These are phyloP conservation scores for Nitzschia palea DNA, from an alignment of 108 stramenopile genomes.

Conservation along the genomic window DNA sequence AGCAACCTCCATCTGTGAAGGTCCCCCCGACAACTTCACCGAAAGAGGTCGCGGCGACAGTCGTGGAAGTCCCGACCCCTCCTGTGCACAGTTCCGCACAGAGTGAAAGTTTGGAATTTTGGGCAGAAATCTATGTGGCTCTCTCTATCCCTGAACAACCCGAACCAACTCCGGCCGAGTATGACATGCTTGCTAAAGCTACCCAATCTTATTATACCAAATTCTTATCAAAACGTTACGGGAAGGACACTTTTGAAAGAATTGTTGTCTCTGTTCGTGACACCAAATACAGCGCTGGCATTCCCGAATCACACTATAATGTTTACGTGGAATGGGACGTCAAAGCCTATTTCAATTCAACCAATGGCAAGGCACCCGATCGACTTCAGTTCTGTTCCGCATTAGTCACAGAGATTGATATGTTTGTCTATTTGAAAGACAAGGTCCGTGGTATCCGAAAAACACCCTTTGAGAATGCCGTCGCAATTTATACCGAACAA, in stretches of 20 bases:
- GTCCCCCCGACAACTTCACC: too few species aligned
- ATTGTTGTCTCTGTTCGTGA: background rate
- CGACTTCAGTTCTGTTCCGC: background rate
- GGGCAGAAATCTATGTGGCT: too few species aligned
- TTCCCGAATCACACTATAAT: conserved; percentile 11
- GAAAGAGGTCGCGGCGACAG: too few species aligned
- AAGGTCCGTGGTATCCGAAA: background rate
- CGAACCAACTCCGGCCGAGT: background rate
- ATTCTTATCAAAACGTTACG: background rate
- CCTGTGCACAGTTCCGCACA: too few species aligned
- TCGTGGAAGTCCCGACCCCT: too few species aligned
- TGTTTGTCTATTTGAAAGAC: conserved; percentile 9
- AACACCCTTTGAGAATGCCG: conserved; percentile 13
- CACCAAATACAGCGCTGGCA: conserved; percentile 7
- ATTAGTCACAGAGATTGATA: conserved; percentile 1
- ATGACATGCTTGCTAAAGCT: background rate
- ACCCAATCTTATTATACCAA: conserved; percentile 1
- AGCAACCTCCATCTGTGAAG: too few species aligned
- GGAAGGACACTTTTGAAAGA: conserved; percentile 5
- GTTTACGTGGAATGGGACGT: conserved; percentile 15
- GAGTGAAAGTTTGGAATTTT: too few species aligned
- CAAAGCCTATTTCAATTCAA: background rate
- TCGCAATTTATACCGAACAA: conserved; percentile 14
- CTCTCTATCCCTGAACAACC: too few species aligned
- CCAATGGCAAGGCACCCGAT: conserved; percentile 1